A percentile compares a stretch with the other conserved stretches of the same genome.
These are phyloP conservation scores for Xylariales sp. DNA, from an alignment of 2,329 filamentous ascomycete species.

Conservation along the genomic window DNA sequence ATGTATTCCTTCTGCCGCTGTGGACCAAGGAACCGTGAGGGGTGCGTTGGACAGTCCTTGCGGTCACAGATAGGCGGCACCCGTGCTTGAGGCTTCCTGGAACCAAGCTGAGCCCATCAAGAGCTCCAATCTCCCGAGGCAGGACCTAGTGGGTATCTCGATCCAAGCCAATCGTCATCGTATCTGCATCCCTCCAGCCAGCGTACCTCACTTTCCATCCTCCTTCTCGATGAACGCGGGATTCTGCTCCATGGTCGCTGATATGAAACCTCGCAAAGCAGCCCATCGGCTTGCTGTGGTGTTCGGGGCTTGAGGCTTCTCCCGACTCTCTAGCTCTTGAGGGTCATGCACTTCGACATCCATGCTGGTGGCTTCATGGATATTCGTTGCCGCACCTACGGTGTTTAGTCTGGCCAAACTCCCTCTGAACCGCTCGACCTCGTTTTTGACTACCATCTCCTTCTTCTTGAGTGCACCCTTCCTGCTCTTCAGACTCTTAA, in stretches of 20 bases:
- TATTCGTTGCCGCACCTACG: constrained; percentile 23
- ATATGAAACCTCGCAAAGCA: constrained; percentile 77
- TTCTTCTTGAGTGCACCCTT: constrained; percentile 81
- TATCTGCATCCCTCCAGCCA: too few relatives aligned
- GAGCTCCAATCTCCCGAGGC: too few relatives aligned
- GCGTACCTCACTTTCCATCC: constrained; percentile 18
- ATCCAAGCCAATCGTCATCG: too few relatives aligned
- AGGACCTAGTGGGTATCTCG: too few relatives aligned
- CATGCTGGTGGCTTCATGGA: constrained; percentile 4
- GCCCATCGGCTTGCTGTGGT: constrained; percentile 65
- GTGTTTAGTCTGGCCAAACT: constrained; percentile 73
- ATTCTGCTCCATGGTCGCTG: constrained; percentile 84
- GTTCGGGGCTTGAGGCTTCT: constrained; percentile 16
- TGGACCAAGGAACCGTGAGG: too few relatives aligned
- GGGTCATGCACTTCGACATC: constrained; percentile 16
- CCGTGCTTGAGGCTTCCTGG: too few relatives aligned
- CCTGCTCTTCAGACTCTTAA: constrained; percentile 68
- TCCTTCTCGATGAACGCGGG: constrained; percentile 57
- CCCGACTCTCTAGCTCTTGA: too few relatives aligned
- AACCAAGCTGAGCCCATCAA: too few relatives aligned
- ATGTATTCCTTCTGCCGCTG: too few relatives aligned
- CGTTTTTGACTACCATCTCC: constrained; percentile 71
- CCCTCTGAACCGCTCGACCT: constrained; percentile 78
- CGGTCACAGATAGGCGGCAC: too few relatives aligned
- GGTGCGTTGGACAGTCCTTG: too few relatives aligned